Evolutionary conservation across 1,139 yeast species (phyloP), one percentile per base, ranked within the genome.

Genomic region (Hyphopichia wangnamkhiaoensis): DNA sequence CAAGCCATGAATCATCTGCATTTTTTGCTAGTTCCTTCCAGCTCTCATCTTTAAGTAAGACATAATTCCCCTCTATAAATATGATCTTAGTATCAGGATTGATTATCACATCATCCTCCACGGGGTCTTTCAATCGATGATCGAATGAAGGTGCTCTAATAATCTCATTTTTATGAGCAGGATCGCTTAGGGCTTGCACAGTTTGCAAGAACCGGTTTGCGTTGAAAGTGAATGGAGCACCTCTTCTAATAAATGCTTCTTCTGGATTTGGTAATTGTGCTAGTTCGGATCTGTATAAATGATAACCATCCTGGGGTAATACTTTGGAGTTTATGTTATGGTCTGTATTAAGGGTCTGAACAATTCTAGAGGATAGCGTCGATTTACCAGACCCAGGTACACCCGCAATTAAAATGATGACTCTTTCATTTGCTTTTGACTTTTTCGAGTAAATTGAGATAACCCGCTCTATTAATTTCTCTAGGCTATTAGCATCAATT

Each of bases 171-270:
- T 51, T 28, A 8, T 31, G 30, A 2, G 14, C 20, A 5, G 48
- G 44, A 30, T 49, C 47, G 14, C 48, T 55, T 25, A 68, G 46
- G 17, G 43, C 40, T 17, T 48, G 41, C 1, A 71, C 57, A 29
- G 59, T 48, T 2, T 43, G 45, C 14, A 68, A 51, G 43, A 70
- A 68, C 14, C 54, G 57, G 5, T 58, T 52, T 4, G 87, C 75
- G 56, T 91, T 90, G 62, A 90, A 90, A 0, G 97, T 89, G 52
- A 75, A 79, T 1, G 96, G 94, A 0, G 96, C 85, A 0, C 97
- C 97, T 37, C 97, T 73, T 46, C 89, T 67, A 29, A 65, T 59
- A 28, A 80, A 63, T 0, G 95, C 93, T 29, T 64, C 69, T 5
- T 56, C 68, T 0, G 87, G 71, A 48, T 88, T 75, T 3, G 66